Base-by-base conservation (phyloP, 306 rosid genomes). In the Prunus persica region DNA sequence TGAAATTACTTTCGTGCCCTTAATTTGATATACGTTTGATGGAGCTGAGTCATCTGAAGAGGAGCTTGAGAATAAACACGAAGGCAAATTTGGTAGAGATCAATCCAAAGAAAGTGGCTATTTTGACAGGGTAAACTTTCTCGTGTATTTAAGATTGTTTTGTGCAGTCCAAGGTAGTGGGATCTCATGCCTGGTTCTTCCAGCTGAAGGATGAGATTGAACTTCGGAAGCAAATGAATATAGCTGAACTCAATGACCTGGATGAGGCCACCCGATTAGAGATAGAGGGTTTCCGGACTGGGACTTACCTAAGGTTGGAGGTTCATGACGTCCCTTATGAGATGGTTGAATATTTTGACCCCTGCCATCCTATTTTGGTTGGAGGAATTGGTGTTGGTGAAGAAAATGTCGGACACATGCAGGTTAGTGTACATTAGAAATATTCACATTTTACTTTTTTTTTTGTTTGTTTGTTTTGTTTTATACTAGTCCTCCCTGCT, bases 381-480 rank as follows among this genome's bases (percentile, higher is more conserved):
- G 97, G 99, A 78, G 99, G 97, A 61, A 60, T 90, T 76, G 97
- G 93, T 84, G 85, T 88, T 71, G 97, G 92, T 63, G 99, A 95
- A 88, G 97, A 92, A 74, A 88, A 78, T 63, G 95, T 82, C 55
- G 99, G 99, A 79, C 89, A 84, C 82, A 95, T 95, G 99, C 99
- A 95, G 99, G 99, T 95, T 46, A 64, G 50, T 58, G 13, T 32
- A 50, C 74, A 41, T 41, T 58, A 13, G 5, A 30, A 74, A 52
- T 69, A 19, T 16, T 51, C 27, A 38, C 38, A 6, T 34, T 34
- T 34, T 65, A 65, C 68, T 49, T 0, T 22, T 16, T 16, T 24
- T 43, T 49, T 38, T 51, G 19, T 28, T 32, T 32, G 38, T 32
- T 34, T 5, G 38, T 22, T 58, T n/a, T n/a, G n/a, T n/a, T n/a